Evolutionary conservation across 2,329 filamentous ascomycete species (phyloP), one percentile per base, ranked within the genome.

Genomic region (Diaporthe sp.): DNA sequence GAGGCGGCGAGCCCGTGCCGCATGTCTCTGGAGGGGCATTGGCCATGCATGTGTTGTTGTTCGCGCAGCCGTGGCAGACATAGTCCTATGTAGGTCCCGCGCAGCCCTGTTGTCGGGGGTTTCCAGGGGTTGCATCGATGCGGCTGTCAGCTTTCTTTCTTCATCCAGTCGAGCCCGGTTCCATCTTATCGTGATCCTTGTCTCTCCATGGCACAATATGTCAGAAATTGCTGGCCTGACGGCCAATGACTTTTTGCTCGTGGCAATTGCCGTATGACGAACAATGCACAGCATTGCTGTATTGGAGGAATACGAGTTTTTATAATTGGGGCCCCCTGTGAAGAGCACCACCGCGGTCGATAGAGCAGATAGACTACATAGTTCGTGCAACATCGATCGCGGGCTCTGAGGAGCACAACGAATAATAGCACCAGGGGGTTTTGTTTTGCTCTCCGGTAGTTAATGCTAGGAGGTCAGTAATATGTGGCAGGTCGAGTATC

Each of bases 261-360:
- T 75, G 42, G 75, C 42, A 69, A 60, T 33, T 58, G 67, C 64
- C 52, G 72, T 72, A 70, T 76, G 73, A 74, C 75, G 71, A 67
- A 52, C 38, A 74, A 64, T 45, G 58, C 64, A 60, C 71, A 72
- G 40, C 75, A 76, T 74, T 55, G 60, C 68, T 72, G 69, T 66
- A 58, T 61, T 74, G 40, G 28, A 74, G 57, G 61, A 76, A 76
- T 76, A 76, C 75, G 75, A 76, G 72, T 47, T 76, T 68, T 74
- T 72, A 71, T 60, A 54, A 73, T 76, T 69, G 52, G 74, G 35
- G 22, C 68, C 72, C 75, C 72, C 72, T 76, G 74, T n/a, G 72
- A 25, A 52, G 47, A 74, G 74, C 47, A 76, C 74, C 67, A 64
- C 70, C 57, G 52, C 42, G 60, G 66, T 67, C 71, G 67, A 73